Conservation (phyloP, 108 stramenopile species). For the Skeletonema tropicum region DNA sequence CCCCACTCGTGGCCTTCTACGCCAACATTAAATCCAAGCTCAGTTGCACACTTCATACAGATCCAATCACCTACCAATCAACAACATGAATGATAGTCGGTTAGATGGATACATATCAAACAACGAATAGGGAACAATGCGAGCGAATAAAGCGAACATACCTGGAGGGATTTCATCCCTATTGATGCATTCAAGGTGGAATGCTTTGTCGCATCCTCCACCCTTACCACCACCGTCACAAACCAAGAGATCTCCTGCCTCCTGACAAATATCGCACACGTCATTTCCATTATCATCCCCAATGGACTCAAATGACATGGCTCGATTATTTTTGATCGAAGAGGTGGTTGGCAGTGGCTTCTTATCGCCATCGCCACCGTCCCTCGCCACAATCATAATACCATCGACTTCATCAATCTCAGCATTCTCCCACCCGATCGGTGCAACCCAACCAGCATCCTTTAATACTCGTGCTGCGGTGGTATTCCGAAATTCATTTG, state of each 20-base stretch:
- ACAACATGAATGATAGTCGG: not conserved
- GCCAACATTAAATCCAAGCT: not conserved
- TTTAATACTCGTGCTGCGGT: not conserved
- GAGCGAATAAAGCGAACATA: not conserved
- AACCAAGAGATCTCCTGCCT: not conserved
- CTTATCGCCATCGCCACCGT: not conserved
- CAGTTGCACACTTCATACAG: not conserved
- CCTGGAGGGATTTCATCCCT: not conserved
- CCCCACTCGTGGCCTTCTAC: slow-evolving; percentile 1
- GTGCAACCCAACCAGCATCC: slow-evolving; percentile 26
- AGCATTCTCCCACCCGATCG: slow-evolving; percentile 43
- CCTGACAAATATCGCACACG: not conserved
- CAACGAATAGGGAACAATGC: not conserved
- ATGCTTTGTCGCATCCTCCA: slow-evolving; percentile 1
- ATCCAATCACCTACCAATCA: not conserved
- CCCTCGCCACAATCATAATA: slow-evolving; percentile 34
- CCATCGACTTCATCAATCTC: slow-evolving; percentile 37
- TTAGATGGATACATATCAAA: not conserved
- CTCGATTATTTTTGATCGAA: not conserved
- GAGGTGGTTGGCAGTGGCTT: not conserved
- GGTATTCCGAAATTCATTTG: not conserved
- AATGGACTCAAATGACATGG: not conserved
- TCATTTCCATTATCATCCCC: not conserved
- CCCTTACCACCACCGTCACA: slow-evolving; percentile 3
- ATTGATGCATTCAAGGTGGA: not conserved